Conservation (phyloP, 768 basidiomycete genomes). For the Amanita rimosa region DNA sequence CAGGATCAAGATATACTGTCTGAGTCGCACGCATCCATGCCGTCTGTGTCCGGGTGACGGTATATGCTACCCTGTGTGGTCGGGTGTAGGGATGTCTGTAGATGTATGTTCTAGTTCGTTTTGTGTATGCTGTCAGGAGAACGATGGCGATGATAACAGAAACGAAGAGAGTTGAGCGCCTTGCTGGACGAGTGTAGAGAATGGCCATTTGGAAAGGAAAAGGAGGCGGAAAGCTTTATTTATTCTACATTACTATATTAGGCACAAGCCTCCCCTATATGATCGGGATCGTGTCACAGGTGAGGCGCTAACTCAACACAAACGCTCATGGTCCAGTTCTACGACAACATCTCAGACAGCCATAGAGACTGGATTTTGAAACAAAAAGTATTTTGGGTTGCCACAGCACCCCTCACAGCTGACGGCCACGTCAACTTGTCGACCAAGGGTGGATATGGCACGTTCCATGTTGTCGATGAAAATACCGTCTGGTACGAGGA, state of each 20-base stretch:
- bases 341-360: constrained; percentile 42
- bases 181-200: not conserved
- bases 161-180: not conserved
- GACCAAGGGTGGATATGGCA: constrained; percentile 49
- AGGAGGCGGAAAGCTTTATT: not conserved
- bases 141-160: not conserved
- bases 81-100: not conserved
- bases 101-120: not conserved
- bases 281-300: not conserved
- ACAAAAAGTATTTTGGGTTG: constrained; percentile 67
- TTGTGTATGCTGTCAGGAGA: not conserved
- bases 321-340: constrained; percentile 41
- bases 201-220: not conserved
- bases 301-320: no score
- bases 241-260: not conserved
- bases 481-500: constrained; percentile 66
- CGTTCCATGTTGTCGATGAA: constrained; percentile 46
- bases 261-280: no score
- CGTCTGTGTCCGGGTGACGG: constrained; percentile 10
- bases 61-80: not conserved
- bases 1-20: not conserved
- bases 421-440: constrained; percentile 60
- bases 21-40: constrained; percentile 7
- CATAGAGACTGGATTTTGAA: constrained; percentile 44
- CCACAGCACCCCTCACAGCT: constrained; percentile 43